Conservation (phyloP, 192 early-diverging fungal genomes). For the Coemansia sp. region DNA sequence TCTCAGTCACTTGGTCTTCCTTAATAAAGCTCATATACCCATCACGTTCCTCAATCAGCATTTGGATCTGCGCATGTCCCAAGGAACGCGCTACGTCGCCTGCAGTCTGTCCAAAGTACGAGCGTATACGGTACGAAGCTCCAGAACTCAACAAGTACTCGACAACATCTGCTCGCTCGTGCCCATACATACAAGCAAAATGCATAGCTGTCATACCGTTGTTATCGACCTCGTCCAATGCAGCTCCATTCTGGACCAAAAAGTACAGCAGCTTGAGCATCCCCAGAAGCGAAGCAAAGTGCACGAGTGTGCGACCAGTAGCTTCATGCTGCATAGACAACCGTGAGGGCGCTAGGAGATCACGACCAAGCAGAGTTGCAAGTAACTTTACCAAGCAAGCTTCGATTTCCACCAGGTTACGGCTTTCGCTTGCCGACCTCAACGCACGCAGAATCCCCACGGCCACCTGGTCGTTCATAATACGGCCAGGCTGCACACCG, state of each 20-base stretch:
- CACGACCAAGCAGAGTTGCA: constrained; percentile 8
- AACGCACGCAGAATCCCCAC: constrained; percentile 8
- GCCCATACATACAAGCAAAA: constrained; percentile 59
- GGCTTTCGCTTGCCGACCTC: constrained; percentile 11
- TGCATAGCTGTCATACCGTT: constrained; percentile 70
- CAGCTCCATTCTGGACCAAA: constrained; percentile 44
- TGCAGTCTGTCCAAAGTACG: constrained; percentile 17
- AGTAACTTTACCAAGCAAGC: constrained; percentile 25
- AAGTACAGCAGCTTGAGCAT: constrained; percentile 50
- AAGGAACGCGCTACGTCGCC: constrained; percentile 26
- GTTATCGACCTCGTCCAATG: constrained; percentile 55
- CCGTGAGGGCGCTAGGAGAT: constrained; percentile 14
- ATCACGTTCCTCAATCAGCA: constrained; percentile 36
- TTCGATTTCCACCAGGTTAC: constrained; percentile 38
- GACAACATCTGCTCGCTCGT: constrained; percentile 40
- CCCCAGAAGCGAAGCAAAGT: constrained; percentile 59
- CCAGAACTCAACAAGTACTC: constrained; percentile 58
- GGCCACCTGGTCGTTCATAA: constrained; percentile 13
- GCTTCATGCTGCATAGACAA: constrained; percentile 28
- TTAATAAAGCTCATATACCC: constrained; percentile 42
- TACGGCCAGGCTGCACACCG: constrained; percentile 10
- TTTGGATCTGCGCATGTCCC: constrained; percentile 9
- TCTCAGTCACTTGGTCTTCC: constrained; percentile 30
- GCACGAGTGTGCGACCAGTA: constrained; percentile 59
- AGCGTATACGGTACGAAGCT: constrained; percentile 25